Evolutionary conservation across 148 eudicot genomes (phyloP), one percentile per base, ranked within the genome.

Genomic region (Hydrangea macrophylla): DNA sequence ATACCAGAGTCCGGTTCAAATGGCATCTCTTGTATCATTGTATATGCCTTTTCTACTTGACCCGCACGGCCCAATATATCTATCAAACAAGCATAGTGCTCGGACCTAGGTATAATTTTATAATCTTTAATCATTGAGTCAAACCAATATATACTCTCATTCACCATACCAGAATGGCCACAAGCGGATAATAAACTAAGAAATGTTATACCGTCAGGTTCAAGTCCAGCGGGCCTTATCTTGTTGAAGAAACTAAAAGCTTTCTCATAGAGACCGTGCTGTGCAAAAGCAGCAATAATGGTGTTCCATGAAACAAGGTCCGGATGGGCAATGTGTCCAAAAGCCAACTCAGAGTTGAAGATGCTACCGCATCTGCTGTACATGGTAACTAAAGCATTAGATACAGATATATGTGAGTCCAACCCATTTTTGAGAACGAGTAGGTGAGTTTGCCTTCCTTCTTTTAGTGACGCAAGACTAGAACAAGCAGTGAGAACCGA

Each of bases 11-110:
- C 80, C 12, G 75, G 75, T 65, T 72, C 70, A 64, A 69, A 73
- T 55, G 81, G 80, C 84, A 75, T 77, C 33, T 69, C 68, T 68
- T 72, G 58, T 35, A 80, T 83, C 25, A 83, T 58, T 45, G 53
- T 26, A 36, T 75, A 71, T 9, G 87, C 87, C 60, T 73, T 71
- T 51, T 75, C 73, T 26, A 83, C 57, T 50, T 75, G 73, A 45
- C 87, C 84, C 7, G 74, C 69, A 37, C 84, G 77, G 22, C 84
- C 75, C 59, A 83, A 74, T 55, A 78, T 74, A 37, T 75, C 82
- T 60, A 80, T 77, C 54, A 80, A 67, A 55, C 87, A 80, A n/a
- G 84, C 81, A 69, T 83, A 80, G 75, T 83, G 87, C 66, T 78
- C 71, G 40, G 57, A 50, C 35, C 60, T 58, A 13, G 82, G 84